Evolutionary conservation across 805 yeast species (phyloP).

Genomic region (Priceomyces melissophilus): DNA sequence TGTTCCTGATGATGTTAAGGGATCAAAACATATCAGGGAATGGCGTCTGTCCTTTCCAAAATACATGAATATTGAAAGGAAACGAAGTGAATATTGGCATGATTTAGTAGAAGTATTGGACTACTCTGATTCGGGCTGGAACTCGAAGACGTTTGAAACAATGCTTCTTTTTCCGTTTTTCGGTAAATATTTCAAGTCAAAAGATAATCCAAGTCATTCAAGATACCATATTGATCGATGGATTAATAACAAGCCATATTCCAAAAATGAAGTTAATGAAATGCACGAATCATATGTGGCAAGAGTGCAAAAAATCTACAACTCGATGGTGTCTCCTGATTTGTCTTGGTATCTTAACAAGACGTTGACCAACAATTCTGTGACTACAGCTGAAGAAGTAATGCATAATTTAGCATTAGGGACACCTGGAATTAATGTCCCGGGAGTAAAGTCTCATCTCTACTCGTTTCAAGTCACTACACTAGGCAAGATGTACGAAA

Average conservation of each 20-base stretch:
- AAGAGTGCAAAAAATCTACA: constrained; percentile 31
- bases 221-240: constrained; percentile 35
- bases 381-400: constrained; percentile 15
- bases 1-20: constrained; percentile 43
- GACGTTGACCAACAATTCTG: constrained; percentile 1
- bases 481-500: constrained; percentile 54
- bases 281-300: constrained; percentile 12
- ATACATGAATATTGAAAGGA: constrained; percentile 18
- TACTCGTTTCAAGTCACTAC: constrained; percentile 63
- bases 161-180: not conserved
- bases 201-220: constrained; percentile 5
- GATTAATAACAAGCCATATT: constrained; percentile 14
- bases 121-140: constrained; percentile 33
- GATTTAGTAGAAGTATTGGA: constrained; percentile 3
- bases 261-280: not conserved
- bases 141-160: not conserved
- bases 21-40: constrained; percentile 25
- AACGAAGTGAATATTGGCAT: constrained; percentile 1
- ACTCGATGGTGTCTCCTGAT: constrained; percentile 28
- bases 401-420: constrained; percentile 14
- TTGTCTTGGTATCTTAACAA: constrained; percentile 13
- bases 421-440: constrained; percentile 9
- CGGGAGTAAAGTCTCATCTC: constrained; percentile 49
- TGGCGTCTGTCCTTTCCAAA: constrained; percentile 38
- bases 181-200: constrained; percentile 4